Percentiles rank a stretch among this genome's conserved stretches.
Evolutionary conservation across 73 alveolate genomes (phyloP).

Genomic region (Tetrahymena borealis): DNA sequence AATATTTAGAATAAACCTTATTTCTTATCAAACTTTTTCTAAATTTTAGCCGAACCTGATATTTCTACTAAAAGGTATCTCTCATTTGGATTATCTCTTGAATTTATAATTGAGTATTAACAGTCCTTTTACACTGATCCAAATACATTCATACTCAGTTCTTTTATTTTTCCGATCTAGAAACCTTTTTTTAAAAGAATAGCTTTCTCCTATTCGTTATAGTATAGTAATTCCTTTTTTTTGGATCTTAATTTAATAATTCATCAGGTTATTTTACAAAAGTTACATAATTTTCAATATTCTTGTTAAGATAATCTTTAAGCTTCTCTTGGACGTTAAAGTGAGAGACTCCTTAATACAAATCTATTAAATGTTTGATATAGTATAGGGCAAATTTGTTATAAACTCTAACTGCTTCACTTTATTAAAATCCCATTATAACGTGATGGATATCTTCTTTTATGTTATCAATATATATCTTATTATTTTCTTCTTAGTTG

Average conservation of each 20-base stretch:
- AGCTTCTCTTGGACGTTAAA: neutral
- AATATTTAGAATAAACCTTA: no score
- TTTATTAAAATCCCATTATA: neutral
- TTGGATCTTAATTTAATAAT: neutral
- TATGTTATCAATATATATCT: neutral
- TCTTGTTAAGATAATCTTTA: neutral
- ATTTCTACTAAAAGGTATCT: neutral
- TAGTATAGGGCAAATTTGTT: neutral
- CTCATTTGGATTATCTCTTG: neutral
- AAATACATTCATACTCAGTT: neutral
- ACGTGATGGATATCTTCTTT: neutral
- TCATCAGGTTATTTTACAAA: neutral
- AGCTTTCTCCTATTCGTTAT: neutral
- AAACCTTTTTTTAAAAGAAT: neutral
- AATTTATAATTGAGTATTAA: neutral
- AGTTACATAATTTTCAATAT: neutral
- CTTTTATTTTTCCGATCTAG: neutral
- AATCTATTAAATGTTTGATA: neutral
- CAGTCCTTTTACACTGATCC: neutral
- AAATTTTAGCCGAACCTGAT: no score
- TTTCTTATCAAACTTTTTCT: no score
- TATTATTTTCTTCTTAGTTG: neutral
- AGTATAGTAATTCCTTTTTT: neutral
- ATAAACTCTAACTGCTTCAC: neutral
- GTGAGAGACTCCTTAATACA: neutral